phyloP scores from a whole-genome alignment of 331 rosid genomes.

The Prunus yedoensis region DNA sequence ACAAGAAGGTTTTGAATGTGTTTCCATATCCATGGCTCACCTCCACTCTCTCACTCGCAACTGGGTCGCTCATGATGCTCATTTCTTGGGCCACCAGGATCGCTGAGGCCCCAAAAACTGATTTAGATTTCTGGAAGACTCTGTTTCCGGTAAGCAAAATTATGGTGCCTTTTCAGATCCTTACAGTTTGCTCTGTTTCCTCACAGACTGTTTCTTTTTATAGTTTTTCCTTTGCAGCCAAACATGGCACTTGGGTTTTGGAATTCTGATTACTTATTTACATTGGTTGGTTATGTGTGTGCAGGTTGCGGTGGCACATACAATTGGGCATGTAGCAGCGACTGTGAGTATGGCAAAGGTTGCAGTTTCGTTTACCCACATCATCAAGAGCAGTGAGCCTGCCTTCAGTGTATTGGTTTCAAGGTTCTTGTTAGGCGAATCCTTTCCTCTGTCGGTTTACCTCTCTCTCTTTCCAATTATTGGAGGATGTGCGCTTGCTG shows the following conservation, averaged over 20 bases:
- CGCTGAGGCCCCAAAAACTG: slow-evolving; percentile 60
- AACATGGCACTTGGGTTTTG: slow-evolving; percentile 4
- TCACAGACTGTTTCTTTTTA: neutral
- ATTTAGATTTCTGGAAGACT: slow-evolving; percentile 66
- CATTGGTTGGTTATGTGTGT: neutral
- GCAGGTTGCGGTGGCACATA: slow-evolving; percentile 87
- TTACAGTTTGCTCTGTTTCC: neutral
- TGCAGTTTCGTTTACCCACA: slow-evolving; percentile 86
- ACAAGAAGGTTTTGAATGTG: slow-evolving; percentile 80
- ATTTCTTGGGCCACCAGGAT: slow-evolving; percentile 68
- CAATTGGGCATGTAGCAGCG: slow-evolving; percentile 95
- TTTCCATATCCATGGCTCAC: slow-evolving; percentile 89
- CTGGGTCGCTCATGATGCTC: slow-evolving; percentile 84
- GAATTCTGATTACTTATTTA: neutral
- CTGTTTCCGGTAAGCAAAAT: slow-evolving; percentile 59
- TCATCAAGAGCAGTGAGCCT: slow-evolving; percentile 87
- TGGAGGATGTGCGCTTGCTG: slow-evolving; percentile 82
- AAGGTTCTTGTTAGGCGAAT: slow-evolving; percentile 64
- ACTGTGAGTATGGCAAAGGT: slow-evolving; percentile 93
- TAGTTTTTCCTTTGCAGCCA: neutral
- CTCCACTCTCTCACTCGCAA: slow-evolving; percentile 70
- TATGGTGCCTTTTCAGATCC: neutral
- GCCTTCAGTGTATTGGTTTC: slow-evolving; percentile 86
- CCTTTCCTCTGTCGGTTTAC: slow-evolving; percentile 63
- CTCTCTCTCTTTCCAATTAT: slow-evolving; percentile 69